Percentiles rank a stretch among this genome's conserved stretches.
Conservation (phyloP, 148 eudicot species). For the Cornus kousa region DNA sequence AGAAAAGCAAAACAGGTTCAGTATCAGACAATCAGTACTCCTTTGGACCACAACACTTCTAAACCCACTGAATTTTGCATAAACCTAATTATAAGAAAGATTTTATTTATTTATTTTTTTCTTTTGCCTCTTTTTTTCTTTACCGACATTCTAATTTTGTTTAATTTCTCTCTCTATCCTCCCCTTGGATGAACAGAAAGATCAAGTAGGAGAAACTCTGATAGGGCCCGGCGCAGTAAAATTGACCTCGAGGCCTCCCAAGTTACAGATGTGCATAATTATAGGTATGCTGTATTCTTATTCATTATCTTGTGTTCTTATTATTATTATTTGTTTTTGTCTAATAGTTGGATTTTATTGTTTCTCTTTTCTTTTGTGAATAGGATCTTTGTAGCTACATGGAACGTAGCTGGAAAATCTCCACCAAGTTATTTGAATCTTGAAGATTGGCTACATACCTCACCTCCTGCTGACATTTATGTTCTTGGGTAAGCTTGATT, state of each 20-base stretch:
- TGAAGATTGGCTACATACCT: conserved; percentile 94
- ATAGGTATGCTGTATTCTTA: conserved; percentile 42
- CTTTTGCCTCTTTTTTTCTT: background rate
- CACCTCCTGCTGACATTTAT: conserved; percentile 95
- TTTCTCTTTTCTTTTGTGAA: conserved; percentile 5
- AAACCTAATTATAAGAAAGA: background rate
- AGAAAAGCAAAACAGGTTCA: conserved; percentile 90
- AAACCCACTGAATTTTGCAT: conserved; percentile 12
- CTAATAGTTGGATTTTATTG: background rate
- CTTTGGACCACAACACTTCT: conserved; percentile 54
- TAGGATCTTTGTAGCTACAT: conserved; percentile 90
- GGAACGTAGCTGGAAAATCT: conserved; percentile 99
- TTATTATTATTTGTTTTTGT: background rate
- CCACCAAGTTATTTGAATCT: conserved; percentile 87
- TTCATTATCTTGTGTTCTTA: background rate
- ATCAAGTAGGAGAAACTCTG: conserved; percentile 47
- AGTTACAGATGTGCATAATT: conserved; percentile 68
- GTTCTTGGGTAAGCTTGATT: conserved; percentile 77
- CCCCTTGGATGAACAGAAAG: conserved; percentile 42
- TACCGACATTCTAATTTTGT: conserved; percentile 6
- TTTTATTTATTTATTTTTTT: background rate
- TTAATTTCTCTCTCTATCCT: conserved; percentile 3
- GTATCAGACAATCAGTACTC: conserved; percentile 29
- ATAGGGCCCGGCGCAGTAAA: conserved; percentile 53
- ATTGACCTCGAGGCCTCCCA: conserved; percentile 60